Evolutionary conservation across 2,329 filamentous ascomycete genomes (phyloP).

Genomic region (Claviceps fusiformis): DNA sequence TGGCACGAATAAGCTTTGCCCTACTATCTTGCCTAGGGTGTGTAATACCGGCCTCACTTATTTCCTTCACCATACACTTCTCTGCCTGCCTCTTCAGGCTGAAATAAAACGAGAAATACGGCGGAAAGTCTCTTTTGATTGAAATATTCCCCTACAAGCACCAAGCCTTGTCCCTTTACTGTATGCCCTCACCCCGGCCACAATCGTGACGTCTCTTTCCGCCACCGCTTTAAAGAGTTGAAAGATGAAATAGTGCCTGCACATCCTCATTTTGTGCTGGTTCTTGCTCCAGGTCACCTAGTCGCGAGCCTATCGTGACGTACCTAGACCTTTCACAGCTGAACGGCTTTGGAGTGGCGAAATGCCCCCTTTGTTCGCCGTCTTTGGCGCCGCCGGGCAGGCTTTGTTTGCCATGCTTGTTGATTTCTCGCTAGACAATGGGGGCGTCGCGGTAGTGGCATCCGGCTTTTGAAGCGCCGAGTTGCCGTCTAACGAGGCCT

Average conservation of each 20-base stretch:
- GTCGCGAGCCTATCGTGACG: conserved; percentile 9
- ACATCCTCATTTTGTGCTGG: background rate
- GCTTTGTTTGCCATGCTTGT: background rate
- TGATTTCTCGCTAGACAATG: background rate
- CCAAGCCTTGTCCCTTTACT: background rate
- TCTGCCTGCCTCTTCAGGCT: background rate
- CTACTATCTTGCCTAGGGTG: too few relatives aligned
- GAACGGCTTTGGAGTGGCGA: background rate
- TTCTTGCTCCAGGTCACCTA: background rate
- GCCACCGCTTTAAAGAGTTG: background rate
- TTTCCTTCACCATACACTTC: too few relatives aligned
- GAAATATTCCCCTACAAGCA: background rate
- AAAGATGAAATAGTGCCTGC: background rate
- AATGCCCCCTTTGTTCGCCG: background rate
- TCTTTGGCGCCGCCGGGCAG: background rate
- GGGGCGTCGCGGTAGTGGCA: background rate
- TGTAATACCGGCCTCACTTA: too few relatives aligned
- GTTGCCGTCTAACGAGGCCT: background rate
- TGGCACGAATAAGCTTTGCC: background rate
- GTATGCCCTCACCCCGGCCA: too few relatives aligned
- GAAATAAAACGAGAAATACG: background rate
- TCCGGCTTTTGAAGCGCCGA: background rate
- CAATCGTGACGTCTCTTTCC: background rate
- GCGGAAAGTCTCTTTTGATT: background rate
- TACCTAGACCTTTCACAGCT: conserved; percentile 3